Evolutionary conservation across 1,284 basidiomycete genomes (phyloP).

Genomic region (Cryptococcus floricola): DNA sequence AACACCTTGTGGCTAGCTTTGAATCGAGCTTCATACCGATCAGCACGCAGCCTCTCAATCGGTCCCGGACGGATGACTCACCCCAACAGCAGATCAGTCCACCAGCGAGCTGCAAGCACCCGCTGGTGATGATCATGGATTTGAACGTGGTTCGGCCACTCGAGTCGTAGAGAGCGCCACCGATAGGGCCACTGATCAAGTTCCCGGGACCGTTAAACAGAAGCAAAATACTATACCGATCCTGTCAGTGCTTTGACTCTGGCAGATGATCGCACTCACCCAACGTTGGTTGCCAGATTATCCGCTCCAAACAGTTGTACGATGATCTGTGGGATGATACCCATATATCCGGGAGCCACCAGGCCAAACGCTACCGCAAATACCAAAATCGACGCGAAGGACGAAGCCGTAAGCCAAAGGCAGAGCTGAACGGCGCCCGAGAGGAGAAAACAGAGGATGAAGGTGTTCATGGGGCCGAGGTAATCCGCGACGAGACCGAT

Average conservation of each 20-base stretch:
- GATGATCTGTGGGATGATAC: conserved; percentile 34
- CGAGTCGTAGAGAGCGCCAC: conserved; percentile 21
- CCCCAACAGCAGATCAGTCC: conserved; percentile 19
- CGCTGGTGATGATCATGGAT: conserved; percentile 25
- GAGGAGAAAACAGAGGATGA: conserved; percentile 21
- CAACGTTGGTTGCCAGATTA: conserved; percentile 36
- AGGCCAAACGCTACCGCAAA: conserved; percentile 27
- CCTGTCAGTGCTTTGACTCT: neutral
- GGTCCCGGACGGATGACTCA: conserved; percentile 8
- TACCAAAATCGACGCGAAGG: conserved; percentile 18
- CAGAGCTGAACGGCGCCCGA: conserved; percentile 22
- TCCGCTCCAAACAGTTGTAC: conserved; percentile 32
- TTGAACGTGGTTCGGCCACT: conserved; percentile 22
- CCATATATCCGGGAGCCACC: conserved; percentile 32
- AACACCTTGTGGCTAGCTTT: conserved; percentile 12
- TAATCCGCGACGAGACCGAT: conserved; percentile 25
- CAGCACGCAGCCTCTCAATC: neutral
- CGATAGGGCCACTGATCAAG: conserved; percentile 19
- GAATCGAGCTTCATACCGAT: conserved; percentile 5
- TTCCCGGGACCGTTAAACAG: conserved; percentile 23
- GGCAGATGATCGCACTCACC: conserved; percentile 6
- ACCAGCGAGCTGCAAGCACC: conserved; percentile 16
- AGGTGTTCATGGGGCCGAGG: conserved; percentile 28
- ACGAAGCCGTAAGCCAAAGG: conserved; percentile 28
- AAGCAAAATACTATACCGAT: neutral